Evolutionary conservation across 257 asterid species (phyloP), one percentile per base, ranked within the genome.

Genomic region (Nicotiana otophora): DNA sequence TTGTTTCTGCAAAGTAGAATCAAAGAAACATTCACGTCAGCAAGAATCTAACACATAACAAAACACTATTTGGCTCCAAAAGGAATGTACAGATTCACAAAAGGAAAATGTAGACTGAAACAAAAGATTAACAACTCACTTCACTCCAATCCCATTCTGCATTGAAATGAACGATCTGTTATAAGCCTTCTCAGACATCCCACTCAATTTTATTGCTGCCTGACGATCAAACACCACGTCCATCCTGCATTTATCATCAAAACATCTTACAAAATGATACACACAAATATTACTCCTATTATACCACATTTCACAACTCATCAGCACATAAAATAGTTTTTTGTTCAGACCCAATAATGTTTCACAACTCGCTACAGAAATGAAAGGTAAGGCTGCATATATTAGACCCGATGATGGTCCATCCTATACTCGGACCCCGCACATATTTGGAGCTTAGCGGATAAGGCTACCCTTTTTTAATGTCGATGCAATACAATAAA

Each of bases 111-210:
- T 48, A 48, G 9, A 81, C 46, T 12, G 36, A 17, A 82, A 58
- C 46, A 48, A 66, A 64, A 75, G 15, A 7, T 77, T 58, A 61
- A 85, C 61, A 16, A 84, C 97, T 81, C 1, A 96, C 99, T 92
- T 94, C 79, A 96, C 84, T 63, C 98, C 98, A 81, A 96, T 87
- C 64, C 97, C 97, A 84, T 93, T 94, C 89, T 93, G 98, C 98
- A 96, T 93, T 46, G 97, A 88, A 87, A 89, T 96, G 76, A 96
- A 94, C 80, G 97, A 93, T 87, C 99, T 84, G 81, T 86, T 90
- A 36, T 96, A 96, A 61, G 98, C 99, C 91, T 86, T 90, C 86
- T 96, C 99, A 14, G 96, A 89, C 90, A 96, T 89, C 51, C 99
- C 99, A 82, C 98, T 93, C 88, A 96, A 34, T 81, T 82, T 91